Conservation (phyloP, 2,329 filamentous ascomycete genomes). For the Emergomyces africanus region DNA sequence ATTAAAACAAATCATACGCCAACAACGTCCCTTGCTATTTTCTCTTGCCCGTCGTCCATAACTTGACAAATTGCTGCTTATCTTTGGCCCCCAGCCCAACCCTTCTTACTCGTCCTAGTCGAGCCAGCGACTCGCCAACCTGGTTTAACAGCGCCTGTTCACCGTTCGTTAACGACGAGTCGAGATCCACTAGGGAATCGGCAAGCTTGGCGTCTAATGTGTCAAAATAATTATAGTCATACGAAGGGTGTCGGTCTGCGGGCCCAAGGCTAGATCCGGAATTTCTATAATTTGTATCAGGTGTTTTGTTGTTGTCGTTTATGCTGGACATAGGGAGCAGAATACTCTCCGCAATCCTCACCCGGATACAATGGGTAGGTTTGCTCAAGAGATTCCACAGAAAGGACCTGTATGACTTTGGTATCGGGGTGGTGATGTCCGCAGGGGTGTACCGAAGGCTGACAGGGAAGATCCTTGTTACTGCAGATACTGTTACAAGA, state of each 20-base stretch:
- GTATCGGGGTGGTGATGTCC: slow-evolving; percentile 83
- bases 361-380: slow-evolving; percentile 79
- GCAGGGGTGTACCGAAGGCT: slow-evolving; percentile 79
- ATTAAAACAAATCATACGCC: no score
- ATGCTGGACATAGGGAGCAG: slow-evolving; percentile 43
- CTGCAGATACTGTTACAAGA: slow-evolving; percentile 53
- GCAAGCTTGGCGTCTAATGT: slow-evolving; percentile 23
- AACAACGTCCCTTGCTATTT: background rate
- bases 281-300: background rate
- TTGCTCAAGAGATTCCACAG: slow-evolving; percentile 76
- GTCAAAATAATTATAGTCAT: slow-evolving; percentile 36
- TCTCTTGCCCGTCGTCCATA: slow-evolving; percentile 37
- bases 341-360: slow-evolving; percentile 72
- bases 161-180: slow-evolving; percentile 30
- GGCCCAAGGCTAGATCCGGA: slow-evolving; percentile 11
- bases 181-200: slow-evolving; percentile 17
- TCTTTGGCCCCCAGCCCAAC: slow-evolving; percentile 74
- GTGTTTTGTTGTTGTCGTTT: background rate
- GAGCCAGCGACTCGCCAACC: slow-evolving; percentile 74
- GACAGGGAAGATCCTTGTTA: slow-evolving; percentile 74
- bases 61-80: slow-evolving; percentile 68
- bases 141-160: slow-evolving; percentile 63
- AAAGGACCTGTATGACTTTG: slow-evolving; percentile 58
- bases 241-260: slow-evolving; percentile 16
- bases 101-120: slow-evolving; percentile 75